Evolutionary conservation across 2,329 filamentous ascomycete species (phyloP), one percentile per base, ranked within the genome.

Genomic region (Alternaria tenuissima): DNA sequence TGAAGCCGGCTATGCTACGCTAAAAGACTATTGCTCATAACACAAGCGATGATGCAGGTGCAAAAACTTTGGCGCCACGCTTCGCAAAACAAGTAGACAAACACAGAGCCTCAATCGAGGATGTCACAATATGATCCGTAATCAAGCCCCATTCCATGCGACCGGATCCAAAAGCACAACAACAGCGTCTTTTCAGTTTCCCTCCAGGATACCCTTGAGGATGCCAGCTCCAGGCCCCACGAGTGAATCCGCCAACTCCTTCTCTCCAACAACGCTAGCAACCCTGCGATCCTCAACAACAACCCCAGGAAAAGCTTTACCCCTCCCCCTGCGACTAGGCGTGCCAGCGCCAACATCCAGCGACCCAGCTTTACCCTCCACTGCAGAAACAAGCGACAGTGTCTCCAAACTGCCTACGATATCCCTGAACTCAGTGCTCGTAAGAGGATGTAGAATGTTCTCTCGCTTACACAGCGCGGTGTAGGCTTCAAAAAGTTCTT

Each of bases 391-490:
- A 22, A 98, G 82, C 2, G 92, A 94, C 47, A 97, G 81, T 0
- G 94, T 95, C 81, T 99, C 95, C 53, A 99, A 80, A 69, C 92
- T 96, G 36, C 91, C 89, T 20, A 97, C 85, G 5, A 99, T 94
- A 78, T 99, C 95, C 59, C 93, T 88, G 78, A 99, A 99, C 78
- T 99, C 95, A 5, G 93, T 95, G 72, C 88, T 91, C 2, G 93
- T 95, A 3, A 99, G 86, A 1, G 94, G 92, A 68, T 97, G 93
- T 3, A 99, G 85, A 9, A 96, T 84, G n/a, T 93, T 91, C 71
- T 98, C 94, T 36, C 88, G 87, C 59, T 88, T 94, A 80, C 95
- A 99, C 16, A 97, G 84, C 34, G 86, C 82, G 58, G 88, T 89
- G 79, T 99, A 99, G 2, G 91, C 89, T 61, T 93, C 90, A 77